Base-by-base conservation (phyloP, 2,329 filamentous ascomycete genomes). In the Fusarium subtropicale region DNA sequence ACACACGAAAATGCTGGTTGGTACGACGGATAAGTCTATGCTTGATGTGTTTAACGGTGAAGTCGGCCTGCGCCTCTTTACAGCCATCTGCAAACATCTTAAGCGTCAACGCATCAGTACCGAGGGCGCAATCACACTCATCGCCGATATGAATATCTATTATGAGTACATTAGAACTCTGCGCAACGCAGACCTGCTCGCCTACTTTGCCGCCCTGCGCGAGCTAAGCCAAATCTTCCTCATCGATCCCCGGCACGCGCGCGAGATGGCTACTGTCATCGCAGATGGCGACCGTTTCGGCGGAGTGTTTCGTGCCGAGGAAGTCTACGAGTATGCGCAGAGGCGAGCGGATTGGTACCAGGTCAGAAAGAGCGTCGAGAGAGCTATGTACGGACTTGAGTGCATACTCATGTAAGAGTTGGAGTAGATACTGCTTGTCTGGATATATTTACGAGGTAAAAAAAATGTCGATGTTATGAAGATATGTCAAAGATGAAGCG, bases 1-100 rank as follows among this genome's bases (percentile, higher is more conserved):
- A 18, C 96, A 99, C 79, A 98, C 94, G 2, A 89, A 87, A 76
- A 97, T 99, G 93, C 86, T 99, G 15, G 88, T 92, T 6, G 96
- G 96, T 66, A 97, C 93, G 77, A 98, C 95, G 2, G 96, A 99
- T 78, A 99, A 99, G 84, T 95, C 93, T 66, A 97, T 97, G 86
- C 90, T 99, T 28, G 96, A 99, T 76, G 96, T 99, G 16, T 99
- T 99, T 85, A 97, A 97, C 79, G 93, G 96, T 80, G 96, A 99
- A 82, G 95, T 99, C 28, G 96, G 96, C 1, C 87, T 97, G 68
- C 91, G 96, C 28, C 87, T 99, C 54, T 99, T 98, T 81, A 90
- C 91, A 22, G 92, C 93, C 20, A 85, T 99, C 52, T 97, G 95
- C 86, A 99, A 99, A 81, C 96, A 99, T 81, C 87, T 99, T 71